These are phyloP conservation scores for Capronia americana DNA, from an alignment of 2,329 filamentous ascomycete species.

Conservation along the genomic window DNA sequence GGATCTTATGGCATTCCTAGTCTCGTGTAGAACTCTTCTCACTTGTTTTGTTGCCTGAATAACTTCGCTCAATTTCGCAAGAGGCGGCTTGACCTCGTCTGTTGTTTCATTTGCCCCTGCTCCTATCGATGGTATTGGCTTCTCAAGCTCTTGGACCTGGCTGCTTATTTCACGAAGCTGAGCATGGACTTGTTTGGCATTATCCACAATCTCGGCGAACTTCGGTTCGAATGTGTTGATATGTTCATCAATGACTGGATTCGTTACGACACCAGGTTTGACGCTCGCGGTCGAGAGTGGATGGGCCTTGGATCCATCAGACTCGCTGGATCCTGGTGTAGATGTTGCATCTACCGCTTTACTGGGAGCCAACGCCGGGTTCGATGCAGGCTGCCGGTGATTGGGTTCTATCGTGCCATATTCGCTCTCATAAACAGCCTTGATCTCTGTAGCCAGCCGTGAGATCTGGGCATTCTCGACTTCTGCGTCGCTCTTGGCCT, in stretches of 20 bases:
- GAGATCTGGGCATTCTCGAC: conserved; percentile 27
- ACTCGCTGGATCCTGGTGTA: background rate
- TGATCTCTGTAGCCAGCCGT: conserved; percentile 33
- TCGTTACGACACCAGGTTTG: conserved; percentile 34
- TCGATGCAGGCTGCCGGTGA: conserved; percentile 24
- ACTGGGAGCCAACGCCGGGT: background rate
- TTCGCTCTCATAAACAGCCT: conserved; percentile 39
- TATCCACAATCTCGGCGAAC: conserved; percentile 33
- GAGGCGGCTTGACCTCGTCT: background rate
- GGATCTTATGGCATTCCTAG: conserved; percentile 24
- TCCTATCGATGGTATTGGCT: background rate
- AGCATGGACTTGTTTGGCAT: conserved; percentile 25
- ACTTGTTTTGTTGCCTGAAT: conserved; percentile 33
- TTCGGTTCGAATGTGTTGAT: conserved; percentile 36
- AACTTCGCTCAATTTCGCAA: conserved; percentile 26
- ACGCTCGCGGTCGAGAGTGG: conserved; percentile 34
- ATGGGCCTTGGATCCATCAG: conserved; percentile 15
- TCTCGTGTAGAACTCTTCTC: conserved; percentile 32
- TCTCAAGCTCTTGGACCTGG: background rate
- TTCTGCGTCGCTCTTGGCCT: conserved; percentile 20
- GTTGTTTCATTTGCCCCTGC: background rate
- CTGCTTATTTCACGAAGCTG: conserved; percentile 13
- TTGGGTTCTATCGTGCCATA: conserved; percentile 36
- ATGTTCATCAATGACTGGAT: conserved; percentile 35
- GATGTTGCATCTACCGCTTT: background rate